Percentiles rank a stretch among this genome's conserved stretches.
Conservation (phyloP, 306 rosid genomes). For the Rubus idaeus region DNA sequence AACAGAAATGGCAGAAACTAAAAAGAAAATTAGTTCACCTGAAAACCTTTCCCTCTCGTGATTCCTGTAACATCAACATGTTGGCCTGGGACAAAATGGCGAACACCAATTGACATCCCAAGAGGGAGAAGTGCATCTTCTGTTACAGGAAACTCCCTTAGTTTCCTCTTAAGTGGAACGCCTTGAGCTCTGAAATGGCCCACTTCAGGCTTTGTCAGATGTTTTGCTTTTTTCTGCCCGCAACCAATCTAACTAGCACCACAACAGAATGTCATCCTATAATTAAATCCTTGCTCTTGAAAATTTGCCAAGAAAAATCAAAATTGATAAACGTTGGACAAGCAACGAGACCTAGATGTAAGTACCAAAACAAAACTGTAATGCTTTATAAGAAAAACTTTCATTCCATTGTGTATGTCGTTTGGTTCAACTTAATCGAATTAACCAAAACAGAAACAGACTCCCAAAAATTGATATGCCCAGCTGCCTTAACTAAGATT, state of each 20-base stretch:
- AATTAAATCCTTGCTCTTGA: slow-evolving; percentile 31
- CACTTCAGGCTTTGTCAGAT: slow-evolving; percentile 87
- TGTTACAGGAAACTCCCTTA: slow-evolving; percentile 88
- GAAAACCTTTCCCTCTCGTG: slow-evolving; percentile 91
- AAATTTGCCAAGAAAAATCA: background rate
- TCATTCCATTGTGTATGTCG: background rate
- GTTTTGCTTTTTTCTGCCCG: slow-evolving; percentile 96
- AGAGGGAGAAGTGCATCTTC: slow-evolving; percentile 95
- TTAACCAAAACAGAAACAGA: background rate
- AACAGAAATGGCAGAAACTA: background rate
- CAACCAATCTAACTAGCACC: slow-evolving; percentile 96
- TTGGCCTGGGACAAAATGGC: slow-evolving; percentile 98
- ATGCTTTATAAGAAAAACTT: background rate
- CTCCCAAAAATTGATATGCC: background rate
- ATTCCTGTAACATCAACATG: slow-evolving; percentile 84
- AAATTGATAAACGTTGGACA: background rate
- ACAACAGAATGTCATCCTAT: slow-evolving; percentile 40
- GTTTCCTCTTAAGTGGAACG: slow-evolving; percentile 86
- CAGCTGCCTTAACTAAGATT: background rate
- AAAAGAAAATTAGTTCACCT: slow-evolving; percentile 48
- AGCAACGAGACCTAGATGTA: slow-evolving; percentile 1
- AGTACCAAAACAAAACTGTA: background rate
- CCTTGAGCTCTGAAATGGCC: slow-evolving; percentile 99
- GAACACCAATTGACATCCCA: slow-evolving; percentile 75
- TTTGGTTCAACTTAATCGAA: background rate